Percentiles rank a stretch among this genome's conserved stretches.
Evolutionary conservation across 2,329 filamentous ascomycete genomes (phyloP).

Genomic region (Fusarium agapanthi): DNA sequence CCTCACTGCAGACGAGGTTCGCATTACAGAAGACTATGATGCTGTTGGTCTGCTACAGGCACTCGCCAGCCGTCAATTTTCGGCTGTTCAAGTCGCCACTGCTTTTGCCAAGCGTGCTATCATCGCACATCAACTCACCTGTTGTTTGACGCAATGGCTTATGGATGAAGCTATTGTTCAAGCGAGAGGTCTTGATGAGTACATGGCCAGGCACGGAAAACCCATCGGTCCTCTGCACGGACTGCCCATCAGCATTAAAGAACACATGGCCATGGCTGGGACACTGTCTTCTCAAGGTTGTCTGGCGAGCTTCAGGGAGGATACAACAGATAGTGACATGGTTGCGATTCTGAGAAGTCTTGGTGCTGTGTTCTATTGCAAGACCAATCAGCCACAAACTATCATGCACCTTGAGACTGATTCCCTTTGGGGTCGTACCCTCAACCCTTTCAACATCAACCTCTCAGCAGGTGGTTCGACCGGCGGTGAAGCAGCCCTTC

Average conservation of each 20-base stretch:
- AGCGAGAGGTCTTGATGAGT: conserved; percentile 13
- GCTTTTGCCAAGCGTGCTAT: conserved; percentile 22
- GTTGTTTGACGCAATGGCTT: conserved; percentile 26
- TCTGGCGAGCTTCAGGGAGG: conserved; percentile 1
- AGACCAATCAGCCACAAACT: conserved; percentile 70
- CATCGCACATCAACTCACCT: conserved; percentile 22
- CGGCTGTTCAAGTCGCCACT: neutral
- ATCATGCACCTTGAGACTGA: conserved; percentile 59
- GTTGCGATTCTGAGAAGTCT: conserved; percentile 65
- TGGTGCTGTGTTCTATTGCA: conserved; percentile 72
- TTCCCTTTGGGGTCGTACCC: conserved; percentile 66
- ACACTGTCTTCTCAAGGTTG: conserved; percentile 1
- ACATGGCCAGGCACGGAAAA: conserved; percentile 6
- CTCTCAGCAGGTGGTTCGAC: conserved; percentile 68
- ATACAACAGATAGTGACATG: conserved; percentile 39
- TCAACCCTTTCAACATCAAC: conserved; percentile 67
- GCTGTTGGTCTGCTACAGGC: neutral
- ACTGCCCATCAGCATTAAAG: conserved; percentile 25
- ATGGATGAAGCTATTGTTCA: conserved; percentile 14
- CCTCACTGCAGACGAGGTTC: neutral
- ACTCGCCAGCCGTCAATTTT: neutral
- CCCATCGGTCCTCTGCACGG: conserved; percentile 26
- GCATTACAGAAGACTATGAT: neutral
- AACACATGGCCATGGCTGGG: conserved; percentile 20
- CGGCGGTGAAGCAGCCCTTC: conserved; percentile 58